These are phyloP conservation scores for Xerocomellus intermedius DNA, from an alignment of 768 basidiomycete species.

Conservation along the genomic window DNA sequence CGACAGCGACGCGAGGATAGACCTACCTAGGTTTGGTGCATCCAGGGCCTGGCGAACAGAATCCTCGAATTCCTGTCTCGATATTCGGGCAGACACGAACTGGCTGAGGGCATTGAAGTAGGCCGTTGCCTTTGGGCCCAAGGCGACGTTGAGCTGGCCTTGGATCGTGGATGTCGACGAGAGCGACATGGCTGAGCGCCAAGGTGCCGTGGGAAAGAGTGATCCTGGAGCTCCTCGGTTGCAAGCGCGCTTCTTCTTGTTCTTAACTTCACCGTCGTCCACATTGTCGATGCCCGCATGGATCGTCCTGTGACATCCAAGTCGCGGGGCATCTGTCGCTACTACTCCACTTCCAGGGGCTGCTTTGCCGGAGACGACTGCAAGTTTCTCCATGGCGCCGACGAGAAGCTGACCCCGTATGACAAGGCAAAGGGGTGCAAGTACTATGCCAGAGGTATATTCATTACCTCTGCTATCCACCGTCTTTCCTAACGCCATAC, in stretches of 20 bases:
- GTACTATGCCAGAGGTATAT: conserved; percentile 59
- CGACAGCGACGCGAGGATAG: neutral
- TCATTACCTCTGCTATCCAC: neutral
- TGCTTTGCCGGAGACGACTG: conserved; percentile 68
- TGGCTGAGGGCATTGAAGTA: conserved; percentile 67
- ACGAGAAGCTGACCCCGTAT: conserved; percentile 57
- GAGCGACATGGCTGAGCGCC: conserved; percentile 56
- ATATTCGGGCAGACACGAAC: conserved; percentile 66
- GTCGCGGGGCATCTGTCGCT: conserved; percentile 67
- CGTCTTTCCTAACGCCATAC: neutral
- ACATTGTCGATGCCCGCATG: conserved; percentile 31
- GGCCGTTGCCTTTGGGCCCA: conserved; percentile 56
- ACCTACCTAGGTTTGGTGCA: conserved; percentile 50
- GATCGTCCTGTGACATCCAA: conserved; percentile 67
- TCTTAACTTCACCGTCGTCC: neutral
- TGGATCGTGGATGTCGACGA: conserved; percentile 75
- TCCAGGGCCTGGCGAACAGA: conserved; percentile 60
- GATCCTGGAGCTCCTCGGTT: neutral
- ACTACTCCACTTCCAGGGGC: conserved; percentile 60
- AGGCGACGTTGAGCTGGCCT: conserved; percentile 56
- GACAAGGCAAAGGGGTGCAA: conserved; percentile 71
- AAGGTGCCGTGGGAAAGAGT: conserved; percentile 14
- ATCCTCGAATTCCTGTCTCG: conserved; percentile 76
- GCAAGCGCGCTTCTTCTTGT: neutral
- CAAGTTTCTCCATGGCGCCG: conserved; percentile 72